Base-by-base conservation (phyloP, 2,329 filamentous ascomycete genomes). In the Amesomyces nigricolor region DNA sequence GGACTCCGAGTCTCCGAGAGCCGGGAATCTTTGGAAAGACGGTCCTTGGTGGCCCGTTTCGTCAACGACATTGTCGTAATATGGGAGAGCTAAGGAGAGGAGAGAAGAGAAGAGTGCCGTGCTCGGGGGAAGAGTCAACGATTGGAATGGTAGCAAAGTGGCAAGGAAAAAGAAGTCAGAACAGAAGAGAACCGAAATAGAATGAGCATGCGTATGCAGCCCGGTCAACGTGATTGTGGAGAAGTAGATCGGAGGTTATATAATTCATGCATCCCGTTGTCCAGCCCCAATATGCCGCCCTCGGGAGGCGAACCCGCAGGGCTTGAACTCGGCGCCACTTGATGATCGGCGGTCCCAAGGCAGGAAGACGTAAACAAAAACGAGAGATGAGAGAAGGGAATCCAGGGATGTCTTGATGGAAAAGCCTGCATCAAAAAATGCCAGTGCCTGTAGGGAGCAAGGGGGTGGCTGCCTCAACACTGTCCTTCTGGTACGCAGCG, bases 351-450 rank as follows among this genome's bases (percentile, higher is more conserved):
- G 47, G 49, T 52, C 50, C 14, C 37, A 40, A 56, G 35, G 48
- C 22, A 19, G 46, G 30, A 46, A 32, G 35, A 39, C 16, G 26
- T 55, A 58, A 49, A 58, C 46, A 49, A 56, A n/a, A 35, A 50
- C 47, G 51, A 58, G 58, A 53, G 56, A 58, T 56, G 43, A 38
- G 32, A 26, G 4, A 29, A 14, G 29, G 22, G 8, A 38, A 40
- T 48, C 47, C 19, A 58, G 55, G 55, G 58, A 60, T 56, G 55
- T 38, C 50, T 52, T 35, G 37, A 39, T 30, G 47, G 43, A 17
- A 8, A 5, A 26, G 35, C 8, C 17, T 37, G 42, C 32, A 10
- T 5, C 11, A 16, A 19, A 40, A 51, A 56, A 51, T 48, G 38
- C 54, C 39, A 49, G 35, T 49, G 49, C 40, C 32, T 48, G 19